Base-by-base conservation (phyloP, 1,284 basidiomycete species). In the Sphagnurus paluster region DNA sequence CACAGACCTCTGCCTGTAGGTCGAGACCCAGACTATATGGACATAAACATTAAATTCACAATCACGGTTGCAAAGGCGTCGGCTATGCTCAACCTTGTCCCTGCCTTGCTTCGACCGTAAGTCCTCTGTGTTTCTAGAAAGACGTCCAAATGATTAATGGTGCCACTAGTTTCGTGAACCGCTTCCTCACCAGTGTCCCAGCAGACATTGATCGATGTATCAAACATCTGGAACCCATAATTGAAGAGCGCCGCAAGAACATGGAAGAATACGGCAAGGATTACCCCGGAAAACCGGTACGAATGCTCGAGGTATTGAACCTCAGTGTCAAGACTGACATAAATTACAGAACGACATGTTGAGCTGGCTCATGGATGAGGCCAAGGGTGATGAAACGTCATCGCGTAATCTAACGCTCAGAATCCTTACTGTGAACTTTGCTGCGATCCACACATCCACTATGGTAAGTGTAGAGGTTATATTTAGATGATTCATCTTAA, bases 241-340 rank as follows among this genome's bases (percentile, higher is more conserved):
- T 79, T 17, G 59, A 70, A 35, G 70, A 76, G 42, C 66, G 75
- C 7, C 58, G 69, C 20, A 52, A 53, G 11, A 64, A 67, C 38
- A 62, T 70, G 39, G 58, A 65, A 17, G 52, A 64, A 25, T 59
- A 66, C 30, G 75, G 73, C 0, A 44, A 55, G 11, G 62, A 68
- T 19, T 63, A 58, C 50, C 46, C 58, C 3, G 68, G 57, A 6
- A 63, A 60, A 52, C 65, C 66, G 19, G 66, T 66, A 40, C 14
- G 54, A 56, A 11, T 20, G 20, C n/a, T 50, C 26, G 5, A 17
- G 13, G 14, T 28, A 8, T 2, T 39, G 29, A 21, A 29, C 13
- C 24, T n/a, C 14, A 2, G 14, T 6, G n/a, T n/a, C 10, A 13
- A 7, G 8, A 16, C 14, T 34, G 13, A 20, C 16, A 24, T 35